A percentile compares a stretch with the other conserved stretches of the same genome.
phyloP scores from a whole-genome alignment of 2,329 filamentous ascomycete genomes.

The Neophaeococcomyces mojaviensis region DNA sequence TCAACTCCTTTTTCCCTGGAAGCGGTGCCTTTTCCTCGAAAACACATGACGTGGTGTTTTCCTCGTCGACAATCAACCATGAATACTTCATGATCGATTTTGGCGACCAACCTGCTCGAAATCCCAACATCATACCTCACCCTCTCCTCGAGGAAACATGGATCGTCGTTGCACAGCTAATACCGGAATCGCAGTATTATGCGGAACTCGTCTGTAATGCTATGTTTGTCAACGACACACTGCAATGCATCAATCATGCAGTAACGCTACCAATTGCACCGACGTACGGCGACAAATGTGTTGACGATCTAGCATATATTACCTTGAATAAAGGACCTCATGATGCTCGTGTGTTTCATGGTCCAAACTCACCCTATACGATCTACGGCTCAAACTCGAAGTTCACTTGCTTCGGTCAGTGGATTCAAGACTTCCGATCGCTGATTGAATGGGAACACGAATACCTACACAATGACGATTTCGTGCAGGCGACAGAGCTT shows the following conservation, averaged over 20 bases:
- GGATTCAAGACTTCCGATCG: constrained; percentile 47
- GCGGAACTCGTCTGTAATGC: constrained; percentile 47
- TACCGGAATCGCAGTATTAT: constrained; percentile 26
- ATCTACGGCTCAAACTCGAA: constrained; percentile 51
- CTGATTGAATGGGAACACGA: constrained; percentile 38
- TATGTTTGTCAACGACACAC: constrained; percentile 29
- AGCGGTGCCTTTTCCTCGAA: not conserved
- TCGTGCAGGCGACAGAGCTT: constrained; percentile 35
- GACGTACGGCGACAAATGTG: constrained; percentile 40
- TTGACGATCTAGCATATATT: constrained; percentile 34
- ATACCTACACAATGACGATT: constrained; percentile 1
- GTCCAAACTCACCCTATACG: constrained; percentile 43
- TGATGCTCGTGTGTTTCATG: constrained; percentile 52
- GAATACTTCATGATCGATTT: constrained; percentile 48
- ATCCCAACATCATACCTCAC: constrained; percentile 54
- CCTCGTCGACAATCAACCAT: constrained; percentile 38
- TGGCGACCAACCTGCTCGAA: constrained; percentile 36
- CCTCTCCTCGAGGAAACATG: constrained; percentile 41
- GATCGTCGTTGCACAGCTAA: constrained; percentile 46
- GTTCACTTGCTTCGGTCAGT: constrained; percentile 51
- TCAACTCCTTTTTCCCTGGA: not conserved
- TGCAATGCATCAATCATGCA: constrained; percentile 14
- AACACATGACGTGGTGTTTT: constrained; percentile 35
- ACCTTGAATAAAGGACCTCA: constrained; percentile 42
- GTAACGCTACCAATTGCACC: constrained; percentile 32